Evolutionary conservation across 2,329 filamentous ascomycete species (phyloP), one percentile per base, ranked within the genome.

Genomic region (Malbranchea cinnamomea): DNA sequence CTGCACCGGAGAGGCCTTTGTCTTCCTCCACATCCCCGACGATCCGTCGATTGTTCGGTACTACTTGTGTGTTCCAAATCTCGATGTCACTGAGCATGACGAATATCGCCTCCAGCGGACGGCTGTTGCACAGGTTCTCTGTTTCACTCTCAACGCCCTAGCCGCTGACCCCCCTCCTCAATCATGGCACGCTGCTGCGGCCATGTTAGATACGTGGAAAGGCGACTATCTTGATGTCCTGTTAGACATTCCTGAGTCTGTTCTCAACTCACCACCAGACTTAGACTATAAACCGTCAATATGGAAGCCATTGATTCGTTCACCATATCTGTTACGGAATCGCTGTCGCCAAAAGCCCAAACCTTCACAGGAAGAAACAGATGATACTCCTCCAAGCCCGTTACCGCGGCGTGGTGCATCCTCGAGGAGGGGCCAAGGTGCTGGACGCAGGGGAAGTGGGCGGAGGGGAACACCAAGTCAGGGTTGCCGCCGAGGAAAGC

Each of bases 121-220:
- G 1, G 53, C 56, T 13, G 47, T 53, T 26, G 48, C 49, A 1
- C 50, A 57, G 36, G 48, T 56, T 15, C 54, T 60, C 28, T 48
- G 53, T 24, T 58, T 61, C 27, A 33, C 33, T 12, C 5, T 40
- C 10, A 29, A 12, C 10, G 36, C 38, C 3, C 28, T 39, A 10
- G 12, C 15, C 4, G 12, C 24, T 4, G 18, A 21, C 2, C 13
- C 31, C 16, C 26, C 29, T 14, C 14, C 23, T 1, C 33, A 38
- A 24, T 6, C 15, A 9, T 40, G 38, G 38, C 16, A 31, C 19
- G 32, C 34, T 29, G 28, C 28, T 7, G 30, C 24, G 16, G n/a
- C 17, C 34, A 25, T 27, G 4, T 48, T 58, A 30, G 42, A 43
- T 16, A 48, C 32, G 13, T 60, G 47, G 56, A 43, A 38, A 20